Conservation (phyloP, 352 stramenopile genomes). For the Phytophthora meadii region DNA sequence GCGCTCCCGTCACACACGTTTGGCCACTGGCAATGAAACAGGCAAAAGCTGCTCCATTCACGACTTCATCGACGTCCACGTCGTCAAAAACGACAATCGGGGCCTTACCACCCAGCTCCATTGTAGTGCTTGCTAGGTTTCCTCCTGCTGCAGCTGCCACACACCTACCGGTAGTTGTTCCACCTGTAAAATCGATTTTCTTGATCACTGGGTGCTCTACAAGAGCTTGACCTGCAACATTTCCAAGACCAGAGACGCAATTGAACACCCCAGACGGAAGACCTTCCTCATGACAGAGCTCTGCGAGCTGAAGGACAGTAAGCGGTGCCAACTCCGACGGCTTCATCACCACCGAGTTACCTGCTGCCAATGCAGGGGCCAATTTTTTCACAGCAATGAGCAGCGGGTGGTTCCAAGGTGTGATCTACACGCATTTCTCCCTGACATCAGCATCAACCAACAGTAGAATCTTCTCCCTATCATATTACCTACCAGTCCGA, state of each 20-base stretch:
- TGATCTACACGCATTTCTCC: constrained; percentile 46
- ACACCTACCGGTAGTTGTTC: constrained; percentile 42
- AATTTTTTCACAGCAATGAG: constrained; percentile 84
- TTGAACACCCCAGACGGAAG: constrained; percentile 60
- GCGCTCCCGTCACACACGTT: constrained; percentile 81
- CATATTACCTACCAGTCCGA: constrained; percentile 42
- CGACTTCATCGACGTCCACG: constrained; percentile 65
- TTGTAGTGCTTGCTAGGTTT: constrained; percentile 56
- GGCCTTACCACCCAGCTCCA: constrained; percentile 80
- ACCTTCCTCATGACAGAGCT: constrained; percentile 46
- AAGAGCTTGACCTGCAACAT: constrained; percentile 44
- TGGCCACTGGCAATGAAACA: constrained; percentile 81
- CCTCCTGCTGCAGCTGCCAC: constrained; percentile 46
- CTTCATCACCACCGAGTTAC: constrained; percentile 89
- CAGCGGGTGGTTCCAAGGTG: constrained; percentile 85
- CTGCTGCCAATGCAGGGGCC: constrained; percentile 66
- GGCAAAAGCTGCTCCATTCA: constrained; percentile 71
- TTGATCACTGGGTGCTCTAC: constrained; percentile 43
- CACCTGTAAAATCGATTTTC: constrained; percentile 69
- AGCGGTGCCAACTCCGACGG: constrained; percentile 83
- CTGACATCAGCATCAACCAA: neutral
- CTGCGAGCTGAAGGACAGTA: constrained; percentile 54
- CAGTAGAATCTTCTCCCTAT: neutral
- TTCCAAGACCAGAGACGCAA: constrained; percentile 48
- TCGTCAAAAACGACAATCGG: constrained; percentile 73